Evolutionary conservation across 176 grass and related monocot species (phyloP).

Genomic region (Saccharum spontaneum): DNA sequence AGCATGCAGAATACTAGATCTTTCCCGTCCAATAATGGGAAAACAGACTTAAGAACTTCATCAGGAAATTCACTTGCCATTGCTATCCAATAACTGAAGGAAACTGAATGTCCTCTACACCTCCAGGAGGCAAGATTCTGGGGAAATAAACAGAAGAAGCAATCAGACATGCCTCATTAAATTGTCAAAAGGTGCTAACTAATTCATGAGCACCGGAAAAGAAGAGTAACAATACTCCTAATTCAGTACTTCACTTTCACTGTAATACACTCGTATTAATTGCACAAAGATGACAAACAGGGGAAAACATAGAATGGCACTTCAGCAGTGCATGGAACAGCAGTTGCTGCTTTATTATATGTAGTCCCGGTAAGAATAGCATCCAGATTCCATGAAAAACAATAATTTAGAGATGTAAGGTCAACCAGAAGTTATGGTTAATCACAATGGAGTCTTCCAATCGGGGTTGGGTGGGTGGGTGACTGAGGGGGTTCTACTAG

Average conservation of each 20-base stretch:
- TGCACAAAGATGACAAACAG: not conserved
- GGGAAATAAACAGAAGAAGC: not conserved
- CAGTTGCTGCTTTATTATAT: not conserved
- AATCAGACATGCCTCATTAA: conserved; percentile 8
- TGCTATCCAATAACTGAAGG: conserved; percentile 19
- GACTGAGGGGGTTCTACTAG: not conserved
- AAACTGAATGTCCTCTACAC: conserved; percentile 22
- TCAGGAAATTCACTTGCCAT: conserved; percentile 63
- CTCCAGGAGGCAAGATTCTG: conserved; percentile 16
- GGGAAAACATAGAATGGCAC: not conserved
- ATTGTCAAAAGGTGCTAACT: not conserved
- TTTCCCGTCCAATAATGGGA: conserved; percentile 64
- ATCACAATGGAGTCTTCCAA: not conserved
- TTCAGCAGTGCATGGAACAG: not conserved
- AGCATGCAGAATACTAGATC: conserved; percentile 79
- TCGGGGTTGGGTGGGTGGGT: not conserved
- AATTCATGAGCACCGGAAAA: not conserved
- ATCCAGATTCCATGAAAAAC: not conserved
- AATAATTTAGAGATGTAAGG: conserved; percentile 24
- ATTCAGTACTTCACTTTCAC: not conserved
- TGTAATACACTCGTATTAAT: conserved; percentile 1
- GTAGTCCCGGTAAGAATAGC: not conserved
- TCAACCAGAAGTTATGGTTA: not conserved
- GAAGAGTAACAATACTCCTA: not conserved
- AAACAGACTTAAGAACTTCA: conserved; percentile 70